Evolutionary conservation across 345 rosid genomes (phyloP).

Genomic region (Gossypium thurberi): DNA sequence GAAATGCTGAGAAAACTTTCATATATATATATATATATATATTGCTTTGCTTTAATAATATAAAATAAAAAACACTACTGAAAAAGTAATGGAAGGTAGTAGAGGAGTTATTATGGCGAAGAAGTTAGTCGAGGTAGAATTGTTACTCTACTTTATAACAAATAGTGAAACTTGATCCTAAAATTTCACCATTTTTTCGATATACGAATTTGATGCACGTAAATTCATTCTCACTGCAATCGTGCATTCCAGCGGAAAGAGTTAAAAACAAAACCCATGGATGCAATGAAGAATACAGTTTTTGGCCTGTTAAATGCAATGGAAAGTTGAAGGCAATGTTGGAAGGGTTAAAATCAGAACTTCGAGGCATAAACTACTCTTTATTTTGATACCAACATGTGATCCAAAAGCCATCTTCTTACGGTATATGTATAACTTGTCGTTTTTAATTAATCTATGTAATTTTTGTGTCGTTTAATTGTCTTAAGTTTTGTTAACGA

Average conservation of each 20-base stretch:
- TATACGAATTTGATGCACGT: conserved; percentile 4
- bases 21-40: too few species aligned
- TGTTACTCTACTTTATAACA: not conserved
- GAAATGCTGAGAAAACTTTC: too few species aligned
- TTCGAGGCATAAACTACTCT: conserved; percentile 10
- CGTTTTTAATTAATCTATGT: too few species aligned
- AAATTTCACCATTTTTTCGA: not conserved
- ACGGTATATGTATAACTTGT: not conserved
- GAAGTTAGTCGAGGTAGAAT: conserved; percentile 41
- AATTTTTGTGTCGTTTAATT: not conserved
- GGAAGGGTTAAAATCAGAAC: conserved; percentile 2
- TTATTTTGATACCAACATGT: conserved; percentile 6
- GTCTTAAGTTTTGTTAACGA: not conserved
- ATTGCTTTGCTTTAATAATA: too few species aligned
- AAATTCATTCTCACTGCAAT: not conserved
- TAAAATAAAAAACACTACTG: too few species aligned
- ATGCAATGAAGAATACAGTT: conserved; percentile 1
- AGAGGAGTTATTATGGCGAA: too few species aligned
- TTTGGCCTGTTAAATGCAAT: conserved; percentile 7
- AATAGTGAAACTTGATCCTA: not conserved
- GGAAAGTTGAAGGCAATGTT: not conserved
- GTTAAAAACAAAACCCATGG: conserved; percentile 4
- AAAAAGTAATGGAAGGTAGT: too few species aligned
- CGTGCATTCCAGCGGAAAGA: conserved; percentile 3
- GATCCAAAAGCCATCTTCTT: conserved; percentile 1